Evolutionary conservation across 108 stramenopile genomes (phyloP).

Genomic region (Cyclostephanos invisitatus): DNA sequence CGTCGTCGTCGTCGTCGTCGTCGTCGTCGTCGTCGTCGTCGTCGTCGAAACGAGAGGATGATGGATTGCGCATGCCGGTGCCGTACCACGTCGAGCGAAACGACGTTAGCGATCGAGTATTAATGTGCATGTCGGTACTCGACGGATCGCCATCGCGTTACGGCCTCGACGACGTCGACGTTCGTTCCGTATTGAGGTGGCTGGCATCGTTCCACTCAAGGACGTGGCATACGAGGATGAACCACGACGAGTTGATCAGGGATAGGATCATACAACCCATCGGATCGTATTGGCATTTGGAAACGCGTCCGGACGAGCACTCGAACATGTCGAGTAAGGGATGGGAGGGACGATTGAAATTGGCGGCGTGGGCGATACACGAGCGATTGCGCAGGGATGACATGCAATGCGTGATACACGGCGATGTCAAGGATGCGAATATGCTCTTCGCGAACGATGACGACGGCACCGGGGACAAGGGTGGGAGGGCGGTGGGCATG

Average conservation of each 20-base stretch:
- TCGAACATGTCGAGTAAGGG: constrained; percentile 59
- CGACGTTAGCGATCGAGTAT: constrained; percentile 24
- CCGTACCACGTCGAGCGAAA: constrained; percentile 56
- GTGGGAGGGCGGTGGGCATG: constrained; percentile 39
- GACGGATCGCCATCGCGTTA: constrained; percentile 17
- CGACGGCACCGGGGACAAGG: neutral
- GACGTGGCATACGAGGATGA: constrained; percentile 51
- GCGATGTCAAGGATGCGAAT: constrained; percentile 78
- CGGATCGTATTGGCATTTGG: constrained; percentile 78
- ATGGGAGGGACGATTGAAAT: constrained; percentile 71
- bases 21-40: no score
- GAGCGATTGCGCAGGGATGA: constrained; percentile 57
- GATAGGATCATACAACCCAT: constrained; percentile 45
- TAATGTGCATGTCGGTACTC: constrained; percentile 50
- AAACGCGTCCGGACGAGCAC: constrained; percentile 76
- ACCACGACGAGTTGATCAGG: constrained; percentile 24
- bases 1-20: no score
- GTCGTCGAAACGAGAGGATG: neutral
- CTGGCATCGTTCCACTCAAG: constrained; percentile 72
- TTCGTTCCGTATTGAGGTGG: constrained; percentile 45
- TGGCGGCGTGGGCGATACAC: constrained; percentile 72
- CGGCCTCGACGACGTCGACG: neutral
- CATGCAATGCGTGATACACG: constrained; percentile 73
- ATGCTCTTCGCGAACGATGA: constrained; percentile 41
- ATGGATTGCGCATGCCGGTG: constrained; percentile 26